Evolutionary conservation across 192 early-diverging fungal genomes (phyloP), one percentile per base, ranked within the genome.

Genomic region (Coemansia erecta): DNA sequence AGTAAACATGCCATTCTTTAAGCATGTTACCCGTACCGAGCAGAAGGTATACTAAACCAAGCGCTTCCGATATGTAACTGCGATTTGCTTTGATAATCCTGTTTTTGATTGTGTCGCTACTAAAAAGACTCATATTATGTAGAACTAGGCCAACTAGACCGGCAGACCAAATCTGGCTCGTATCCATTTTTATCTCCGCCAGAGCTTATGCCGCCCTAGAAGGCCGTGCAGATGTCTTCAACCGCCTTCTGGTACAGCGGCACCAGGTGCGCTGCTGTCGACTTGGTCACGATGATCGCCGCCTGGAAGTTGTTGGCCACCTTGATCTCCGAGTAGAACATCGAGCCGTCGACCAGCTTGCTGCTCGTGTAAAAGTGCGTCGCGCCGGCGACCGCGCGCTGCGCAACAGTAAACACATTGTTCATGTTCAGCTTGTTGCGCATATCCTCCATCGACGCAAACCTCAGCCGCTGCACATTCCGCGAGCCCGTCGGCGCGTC

Each of bases 341-440:
- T 19, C n/a, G 78, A 58, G 12, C 83, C 85, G 59, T 87, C 85
- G 24, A 61, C 26, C 37, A 88, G 47, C 61, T 82, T 78, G 50
- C 73, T 81, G 33, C 69, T 82, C 13, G 83, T 81, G 76, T 85
- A 89, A 61, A 87, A 81, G 62, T 81, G 79, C 52, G 84, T 85
- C 50, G 74, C 64, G 13, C 70, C 75, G 57, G 81, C 83, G 5
- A 87, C 61, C 1, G 58, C 46, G 26, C 88, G 64, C 61, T 85
- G 71, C 0, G 88, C 88, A n/a, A 90, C 84, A 9, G 82, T 81
- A 58, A 88, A 87, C 18, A 90, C 77, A 50, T 81, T 86, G 70
- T 83, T 84, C 57, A 73, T 66, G 41, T 70, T 66, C 19, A 85
- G 81, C 61, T 82, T 83, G 54, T 85, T 68, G 50, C 80, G 71